Base-by-base conservation (phyloP, 2,329 filamentous ascomycete species). In the Aspergillus thermomutatus region DNA sequence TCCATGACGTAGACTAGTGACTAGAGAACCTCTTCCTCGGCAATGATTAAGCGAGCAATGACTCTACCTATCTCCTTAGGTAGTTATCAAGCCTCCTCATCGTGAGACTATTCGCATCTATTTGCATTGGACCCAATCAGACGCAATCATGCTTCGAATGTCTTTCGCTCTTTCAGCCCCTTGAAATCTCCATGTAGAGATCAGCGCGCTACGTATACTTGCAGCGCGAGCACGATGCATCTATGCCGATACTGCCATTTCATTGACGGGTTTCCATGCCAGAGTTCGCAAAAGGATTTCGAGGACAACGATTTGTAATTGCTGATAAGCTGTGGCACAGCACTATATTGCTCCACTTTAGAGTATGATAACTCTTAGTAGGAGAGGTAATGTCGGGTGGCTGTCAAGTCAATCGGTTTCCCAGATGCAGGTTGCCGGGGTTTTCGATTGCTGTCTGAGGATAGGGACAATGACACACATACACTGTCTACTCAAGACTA, bases 311-410 rank as follows among this genome's bases (percentile, higher is more conserved):
- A 55, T 51, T 55, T 41, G 52, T 23, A 45, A 45, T 43, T 23
- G 17, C 19, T 34, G 28, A 50, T 49, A 49, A 47, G 53, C 43
- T 50, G 56, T 59, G 53, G 52, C 55, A 58, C 56, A 55, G 37
- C 27, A 53, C 50, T 48, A 57, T 48, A 57, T 51, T 54, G 41
- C 41, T 17, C 41, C 41, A 58, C 52, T 54, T 27, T 50, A 49
- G 48, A 11, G 41, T 26, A 37, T 37, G 17, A 17, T 37, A 14
- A 14, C 5, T 17, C 31, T 37, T 17, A 7, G 3, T 37, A 37
- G 31, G 14, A 37, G 17, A 37, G 31, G 14, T 37, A 6, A 11
- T 31, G 11, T 11, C 14, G 28, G 4, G 11, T 31, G 14, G 14
- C 31, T 17, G 31, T 31, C 31, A 37, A 17, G 31, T 37, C 31